Base-by-base conservation (phyloP, 2,329 filamentous ascomycete species). In the Fusarium sp. region DNA sequence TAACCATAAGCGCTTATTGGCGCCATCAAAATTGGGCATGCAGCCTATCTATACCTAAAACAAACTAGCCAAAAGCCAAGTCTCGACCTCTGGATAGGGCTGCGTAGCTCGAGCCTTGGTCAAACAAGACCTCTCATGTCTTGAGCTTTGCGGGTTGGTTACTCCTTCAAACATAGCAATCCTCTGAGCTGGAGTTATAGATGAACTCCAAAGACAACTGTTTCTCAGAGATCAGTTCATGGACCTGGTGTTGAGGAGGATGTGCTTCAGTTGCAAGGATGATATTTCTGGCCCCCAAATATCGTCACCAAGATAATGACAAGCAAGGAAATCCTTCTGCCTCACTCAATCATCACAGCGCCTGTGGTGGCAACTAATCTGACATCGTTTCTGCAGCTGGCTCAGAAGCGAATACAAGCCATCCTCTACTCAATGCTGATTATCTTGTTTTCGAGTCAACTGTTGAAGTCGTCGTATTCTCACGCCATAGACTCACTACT, bases 1-100 rank as follows among this genome's bases (percentile, higher is more conserved):
- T 42, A 62, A 61, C 36, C 50, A 60, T 52, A 53, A 52, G 44
- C 42, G 36, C 44, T 65, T 59, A 38, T 44, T 46, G 42, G 50
- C 54, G 57, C 62, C 60, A 57, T 52, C n/a, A 39, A 42, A 36
- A 31, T 31, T 38, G 17, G 25, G 35, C 13, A 44, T 47, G 31
- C 31, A 65, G 42, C 27, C 62, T 31, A 50, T 7, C 44, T 45
- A 56, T 46, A 57, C 42, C 31, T 27, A 54, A 45, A 33, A 39
- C 25, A 25, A 33, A 31, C 27, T 38, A 45, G 56, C 22, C 35
- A 38, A 38, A 45, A 56, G 39, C 47, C 49, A 31, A 61, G 58
- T 45, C 49, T 56, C 15, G 20, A 38, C 20, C 49, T 11, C 15
- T 22, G 12, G 38, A 33, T 35, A 46, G 38, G 50, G 50, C 41